Evolutionary conservation across 306 rosid species (phyloP), one percentile per base, ranked within the genome.

Genomic region (Lagenaria siceraria): DNA sequence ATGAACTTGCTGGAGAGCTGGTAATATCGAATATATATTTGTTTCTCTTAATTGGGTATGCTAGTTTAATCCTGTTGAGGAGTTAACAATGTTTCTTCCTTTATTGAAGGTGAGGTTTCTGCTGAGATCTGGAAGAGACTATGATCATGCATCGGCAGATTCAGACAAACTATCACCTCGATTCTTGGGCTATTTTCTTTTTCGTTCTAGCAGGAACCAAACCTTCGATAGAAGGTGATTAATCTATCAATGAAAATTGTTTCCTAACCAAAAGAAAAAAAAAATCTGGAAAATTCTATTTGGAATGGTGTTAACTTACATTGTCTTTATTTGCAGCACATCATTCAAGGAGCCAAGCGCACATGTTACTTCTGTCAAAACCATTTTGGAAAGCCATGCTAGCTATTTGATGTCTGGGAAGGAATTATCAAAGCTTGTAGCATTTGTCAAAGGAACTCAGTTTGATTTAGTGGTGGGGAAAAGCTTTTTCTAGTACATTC

Each of bases 1-100:
- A 95, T 75, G 98, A 95, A 85, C 98, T 95, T 68, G 98, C 98
- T 75, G 97, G 98, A 78, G 98, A 95, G 81, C 96, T 95, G 97
- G 98, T 90, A 87, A 29, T 54, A 25, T 10, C 85, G 53, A 75
- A 58, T 68, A 60, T 74, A 68, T 2, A 60, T 56, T 77, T 36
- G 24, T 35, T 58, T 81, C 71, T 22, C 19, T 27, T 63, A 58
- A 48, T 25, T 52, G 73, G 56, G 55, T 65, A 80, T 80, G 55
- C 77, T 48, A 36, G 69, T 58, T 81, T 62, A 71, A 48, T 79
- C 72, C 77, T 29, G 63, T 40, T 40, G 69, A 76, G 63, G 49
- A 43, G 77, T 74, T 78, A 62, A 21, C 74, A 60, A 36, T 64
- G 13, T 55, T 70, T 46, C 74, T 75, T 74, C 52, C 82, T 83